Conservation (phyloP, 495 filamentous ascomycete genomes). For the Penicillium silybi region DNA sequence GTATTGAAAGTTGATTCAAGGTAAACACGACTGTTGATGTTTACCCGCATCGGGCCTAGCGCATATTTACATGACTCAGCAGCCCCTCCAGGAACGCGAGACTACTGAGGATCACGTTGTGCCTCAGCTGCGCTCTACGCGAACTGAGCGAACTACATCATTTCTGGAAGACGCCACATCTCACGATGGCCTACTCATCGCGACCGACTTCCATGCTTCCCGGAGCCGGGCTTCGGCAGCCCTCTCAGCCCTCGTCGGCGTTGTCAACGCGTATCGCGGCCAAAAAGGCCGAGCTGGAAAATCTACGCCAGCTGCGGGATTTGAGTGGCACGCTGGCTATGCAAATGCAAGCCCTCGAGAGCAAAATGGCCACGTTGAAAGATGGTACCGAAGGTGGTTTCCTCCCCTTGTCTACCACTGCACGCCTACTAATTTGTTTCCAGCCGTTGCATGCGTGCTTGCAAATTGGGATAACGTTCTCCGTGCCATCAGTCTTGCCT, state of each 20-base stretch:
- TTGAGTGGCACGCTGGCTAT: slow-evolving; percentile 80
- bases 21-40: slow-evolving; percentile 36
- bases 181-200: slow-evolving; percentile 53
- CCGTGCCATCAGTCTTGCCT: slow-evolving; percentile 90
- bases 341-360: slow-evolving; percentile 88
- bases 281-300: slow-evolving; percentile 91
- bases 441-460: slow-evolving; percentile 38
- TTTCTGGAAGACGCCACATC: slow-evolving; percentile 6
- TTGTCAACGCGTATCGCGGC: slow-evolving; percentile 85
- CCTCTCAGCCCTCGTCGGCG: slow-evolving; percentile 69
- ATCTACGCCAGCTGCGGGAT: slow-evolving; percentile 79
- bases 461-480: slow-evolving; percentile 55
- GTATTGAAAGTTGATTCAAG: not conserved
- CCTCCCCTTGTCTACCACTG: not conserved
- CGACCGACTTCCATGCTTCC: slow-evolving; percentile 44
- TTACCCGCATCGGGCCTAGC: slow-evolving; percentile 36
- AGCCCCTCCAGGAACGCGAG: not conserved
- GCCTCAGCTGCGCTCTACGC: not conserved
- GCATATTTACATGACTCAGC: slow-evolving; percentile 19
- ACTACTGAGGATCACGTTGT: not conserved
- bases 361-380: slow-evolving; percentile 80
- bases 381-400: slow-evolving; percentile 84
- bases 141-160: not conserved
- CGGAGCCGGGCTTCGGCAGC: slow-evolving; percentile 33
- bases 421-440: slow-evolving; percentile 7